Conservation (phyloP, 176 grass and related monocot genomes). For the Echinochloa phyllopogon region DNA sequence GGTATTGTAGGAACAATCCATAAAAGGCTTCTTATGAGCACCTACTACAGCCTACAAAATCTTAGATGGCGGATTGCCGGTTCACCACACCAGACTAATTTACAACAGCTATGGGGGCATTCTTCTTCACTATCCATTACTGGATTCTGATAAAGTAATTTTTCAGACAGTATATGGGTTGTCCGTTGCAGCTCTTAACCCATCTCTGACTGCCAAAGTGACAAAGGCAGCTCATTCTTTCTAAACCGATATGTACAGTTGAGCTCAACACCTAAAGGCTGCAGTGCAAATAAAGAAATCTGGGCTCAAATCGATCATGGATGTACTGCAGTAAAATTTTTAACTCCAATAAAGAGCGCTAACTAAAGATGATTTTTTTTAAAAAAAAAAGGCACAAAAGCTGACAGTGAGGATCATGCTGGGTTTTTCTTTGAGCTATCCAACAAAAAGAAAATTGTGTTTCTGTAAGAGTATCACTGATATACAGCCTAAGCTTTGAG, state of each 20-base stretch:
- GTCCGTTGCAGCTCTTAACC: slow-evolving; percentile 34
- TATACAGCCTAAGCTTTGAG: slow-evolving; percentile 12
- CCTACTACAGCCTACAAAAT: slow-evolving; percentile 36
- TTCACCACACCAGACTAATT: slow-evolving; percentile 36
- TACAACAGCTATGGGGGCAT: slow-evolving; percentile 28
- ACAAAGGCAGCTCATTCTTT: slow-evolving; percentile 38
- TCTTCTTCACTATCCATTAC: slow-evolving; percentile 36
- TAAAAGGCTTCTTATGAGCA: not conserved
- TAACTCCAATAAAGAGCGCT: slow-evolving; percentile 18
- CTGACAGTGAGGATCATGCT: not conserved
- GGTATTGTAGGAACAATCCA: slow-evolving; percentile 9
- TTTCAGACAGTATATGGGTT: slow-evolving; percentile 30
- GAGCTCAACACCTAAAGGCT: slow-evolving; percentile 36
- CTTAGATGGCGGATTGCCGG: slow-evolving; percentile 21
- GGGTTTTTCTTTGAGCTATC: slow-evolving; percentile 27
- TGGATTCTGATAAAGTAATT: slow-evolving; percentile 38
- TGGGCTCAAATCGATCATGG: slow-evolving; percentile 12
- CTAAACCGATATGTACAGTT: slow-evolving; percentile 48
- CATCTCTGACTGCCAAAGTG: slow-evolving; percentile 22
- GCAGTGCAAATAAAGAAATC: not conserved
- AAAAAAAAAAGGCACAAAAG: not conserved
- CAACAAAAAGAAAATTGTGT: not conserved
- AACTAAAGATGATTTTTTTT: not conserved
- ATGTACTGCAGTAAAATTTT: not conserved
- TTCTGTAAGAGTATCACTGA: not conserved